Evolutionary conservation across 805 yeast species (phyloP), one percentile per base, ranked within the genome.

Genomic region (Starmerella asiatica): DNA sequence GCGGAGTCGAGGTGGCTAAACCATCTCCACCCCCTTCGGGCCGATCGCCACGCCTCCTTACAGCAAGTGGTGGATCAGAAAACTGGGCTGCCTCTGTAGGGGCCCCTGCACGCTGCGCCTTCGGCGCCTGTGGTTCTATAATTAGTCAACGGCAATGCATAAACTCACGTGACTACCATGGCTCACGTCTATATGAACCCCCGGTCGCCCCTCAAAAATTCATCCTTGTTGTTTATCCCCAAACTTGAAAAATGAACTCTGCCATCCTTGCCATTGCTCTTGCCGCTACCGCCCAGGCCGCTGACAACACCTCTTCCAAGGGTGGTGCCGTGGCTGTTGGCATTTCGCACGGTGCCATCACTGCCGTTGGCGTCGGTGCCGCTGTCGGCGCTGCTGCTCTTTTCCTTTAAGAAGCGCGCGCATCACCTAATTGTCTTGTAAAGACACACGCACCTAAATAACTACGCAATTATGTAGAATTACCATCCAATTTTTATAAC

Each of bases 221-320:
- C 26, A 7, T 11, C 7, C 26, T 11, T 23, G 9, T 11, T 23
- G 9, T 23, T 7, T 23, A 23, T 23, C 26, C 26, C 26, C 11
- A 7, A 23, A 15, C 14, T 12, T 18, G 16, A 15, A 23, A 15
- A 12, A 33, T 21, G 29, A 21, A 17, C 34, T 63, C 65, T 23
- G 78, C 78, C 38, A 69, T 69, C 72, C 76, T 74, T 30, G 74
- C 70, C 4, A 16, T 34, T 18, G 36, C 31, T 21, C 11, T 19
- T 14, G 33, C 18, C 23, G 42, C 38, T 32, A 37, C 43, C 36
- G 15, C 44, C 16, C 40, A 34, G 27, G 11, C 20, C 6, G 43
- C 46, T n/a, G 21, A 30, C 30, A 29, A 28, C 38, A 32, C 15
- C 39, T 26, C 38, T 14, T 24, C 34, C 34, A 38, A 18, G 20